Evolutionary conservation across 495 filamentous ascomycete genomes (phyloP).

Genomic region (Xylaria venustula): DNA sequence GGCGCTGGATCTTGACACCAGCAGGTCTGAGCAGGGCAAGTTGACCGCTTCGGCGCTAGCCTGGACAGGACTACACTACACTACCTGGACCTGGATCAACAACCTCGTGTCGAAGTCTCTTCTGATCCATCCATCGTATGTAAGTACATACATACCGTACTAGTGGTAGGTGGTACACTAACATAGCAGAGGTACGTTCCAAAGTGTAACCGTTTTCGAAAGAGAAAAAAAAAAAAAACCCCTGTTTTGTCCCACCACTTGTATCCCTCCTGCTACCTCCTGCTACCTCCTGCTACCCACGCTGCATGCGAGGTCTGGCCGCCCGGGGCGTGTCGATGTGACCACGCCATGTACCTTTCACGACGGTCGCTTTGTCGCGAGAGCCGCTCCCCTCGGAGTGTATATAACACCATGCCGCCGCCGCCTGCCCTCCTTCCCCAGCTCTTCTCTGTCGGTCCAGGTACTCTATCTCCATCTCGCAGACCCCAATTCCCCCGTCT

Average conservation of each 20-base stretch:
- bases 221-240: too few relatives aligned
- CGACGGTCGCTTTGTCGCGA: slow-evolving; percentile 2
- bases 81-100: slow-evolving; percentile 25
- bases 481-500: background rate
- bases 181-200: background rate
- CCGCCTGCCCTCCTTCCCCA: slow-evolving; percentile 13
- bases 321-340: slow-evolving; percentile 10
- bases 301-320: background rate
- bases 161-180: too few relatives aligned
- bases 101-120: slow-evolving; percentile 20
- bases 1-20: slow-evolving; percentile 15
- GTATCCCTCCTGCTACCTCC: background rate
- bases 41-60: slow-evolving; percentile 18
- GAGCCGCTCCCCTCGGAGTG: slow-evolving; percentile 3
- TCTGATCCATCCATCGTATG: too few relatives aligned
- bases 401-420: slow-evolving; percentile 17
- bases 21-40: slow-evolving; percentile 21
- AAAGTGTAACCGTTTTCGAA: slow-evolving; percentile 15
- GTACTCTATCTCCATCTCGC: slow-evolving; percentile 1
- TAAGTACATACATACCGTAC: too few relatives aligned
- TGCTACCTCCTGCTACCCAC: background rate
- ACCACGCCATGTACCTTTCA: slow-evolving; percentile 17
- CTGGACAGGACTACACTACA: too few relatives aligned
- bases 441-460: background rate
- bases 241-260: background rate